phyloP scores from a whole-genome alignment of 177 flowering plant genomes.

The Vitis hybrid region DNA sequence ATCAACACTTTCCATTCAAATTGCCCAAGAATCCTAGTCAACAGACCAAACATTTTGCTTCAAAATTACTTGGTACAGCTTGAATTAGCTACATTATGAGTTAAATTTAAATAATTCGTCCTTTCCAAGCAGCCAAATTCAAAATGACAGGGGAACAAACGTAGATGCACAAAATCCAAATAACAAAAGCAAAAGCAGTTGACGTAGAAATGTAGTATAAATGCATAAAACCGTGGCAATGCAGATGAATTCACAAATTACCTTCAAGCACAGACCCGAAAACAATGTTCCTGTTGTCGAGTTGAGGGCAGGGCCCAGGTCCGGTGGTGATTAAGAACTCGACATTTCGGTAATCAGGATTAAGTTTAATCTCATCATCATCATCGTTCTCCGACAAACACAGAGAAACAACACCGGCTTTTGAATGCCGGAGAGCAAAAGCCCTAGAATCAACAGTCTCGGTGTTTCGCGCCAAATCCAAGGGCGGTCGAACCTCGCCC shows the following conservation, averaged over 20 bases:
- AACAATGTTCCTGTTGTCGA: slow-evolving; percentile 78
- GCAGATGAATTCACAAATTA: slow-evolving; percentile 20
- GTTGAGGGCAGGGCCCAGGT: slow-evolving; percentile 89
- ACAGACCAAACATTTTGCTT: too few species aligned
- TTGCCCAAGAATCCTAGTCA: too few species aligned
- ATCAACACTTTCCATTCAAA: too few species aligned
- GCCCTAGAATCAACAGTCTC: slow-evolving; percentile 70
- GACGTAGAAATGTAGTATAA: too few species aligned
- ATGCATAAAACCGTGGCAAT: not conserved
- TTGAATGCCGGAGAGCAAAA: slow-evolving; percentile 60
- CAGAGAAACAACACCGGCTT: slow-evolving; percentile 71
- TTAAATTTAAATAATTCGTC: too few species aligned
- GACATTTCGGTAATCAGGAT: slow-evolving; percentile 76
- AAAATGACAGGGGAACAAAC: too few species aligned
- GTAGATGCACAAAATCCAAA: too few species aligned
- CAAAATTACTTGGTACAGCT: too few species aligned
- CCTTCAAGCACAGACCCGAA: slow-evolving; percentile 95
- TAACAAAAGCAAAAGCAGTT: too few species aligned
- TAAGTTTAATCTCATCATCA: slow-evolving; percentile 70
- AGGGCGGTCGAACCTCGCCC: slow-evolving; percentile 66
- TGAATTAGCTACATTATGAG: too few species aligned
- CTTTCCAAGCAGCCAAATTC: too few species aligned
- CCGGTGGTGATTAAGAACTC: slow-evolving; percentile 98
- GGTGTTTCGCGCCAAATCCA: slow-evolving; percentile 48
- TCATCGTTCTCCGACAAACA: slow-evolving; percentile 93